Conservation (phyloP, 2,329 filamentous ascomycete genomes). For the Botryosphaeria dothidea region DNA sequence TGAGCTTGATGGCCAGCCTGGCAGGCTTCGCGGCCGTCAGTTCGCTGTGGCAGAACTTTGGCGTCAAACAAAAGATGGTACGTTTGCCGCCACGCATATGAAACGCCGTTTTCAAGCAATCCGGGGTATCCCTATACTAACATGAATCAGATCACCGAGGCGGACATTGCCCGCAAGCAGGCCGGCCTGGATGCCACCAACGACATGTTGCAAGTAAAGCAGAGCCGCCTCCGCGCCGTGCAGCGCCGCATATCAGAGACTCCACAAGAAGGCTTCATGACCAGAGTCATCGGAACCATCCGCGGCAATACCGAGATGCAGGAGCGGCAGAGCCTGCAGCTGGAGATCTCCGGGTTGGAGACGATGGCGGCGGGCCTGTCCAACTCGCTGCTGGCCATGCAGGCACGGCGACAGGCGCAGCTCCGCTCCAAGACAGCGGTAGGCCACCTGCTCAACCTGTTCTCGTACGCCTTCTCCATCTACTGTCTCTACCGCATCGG, state of each 20-base stretch:
- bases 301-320: conserved; percentile 61
- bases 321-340: conserved; percentile 58
- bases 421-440: conserved; percentile 66
- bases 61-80: conserved; percentile 61
- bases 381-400: conserved; percentile 64
- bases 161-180: conserved; percentile 75
- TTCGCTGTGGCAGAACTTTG: conserved; percentile 81
- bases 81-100: conserved; percentile 24
- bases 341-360: conserved; percentile 78
- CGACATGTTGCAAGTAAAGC: conserved; percentile 76
- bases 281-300: conserved; percentile 71
- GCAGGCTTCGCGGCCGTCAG: conserved; percentile 89
- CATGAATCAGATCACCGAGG: conserved; percentile 59
- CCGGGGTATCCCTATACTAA: neutral
- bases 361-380: conserved; percentile 75
- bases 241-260: conserved; percentile 62
- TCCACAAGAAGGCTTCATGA: conserved; percentile 62
- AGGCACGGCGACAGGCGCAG: conserved; percentile 63
- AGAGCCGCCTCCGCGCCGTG: conserved; percentile 68
- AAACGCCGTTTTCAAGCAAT: neutral
- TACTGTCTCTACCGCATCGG: conserved; percentile 85
- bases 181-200: conserved; percentile 75
- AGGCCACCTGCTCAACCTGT: conserved; percentile 65
- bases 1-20: conserved; percentile 82
- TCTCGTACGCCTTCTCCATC: conserved; percentile 68